Percentiles rank a stretch among this genome's conserved stretches.
Evolutionary conservation across 306 rosid species (phyloP).

Genomic region (Sphenostylis stenocarpa): DNA sequence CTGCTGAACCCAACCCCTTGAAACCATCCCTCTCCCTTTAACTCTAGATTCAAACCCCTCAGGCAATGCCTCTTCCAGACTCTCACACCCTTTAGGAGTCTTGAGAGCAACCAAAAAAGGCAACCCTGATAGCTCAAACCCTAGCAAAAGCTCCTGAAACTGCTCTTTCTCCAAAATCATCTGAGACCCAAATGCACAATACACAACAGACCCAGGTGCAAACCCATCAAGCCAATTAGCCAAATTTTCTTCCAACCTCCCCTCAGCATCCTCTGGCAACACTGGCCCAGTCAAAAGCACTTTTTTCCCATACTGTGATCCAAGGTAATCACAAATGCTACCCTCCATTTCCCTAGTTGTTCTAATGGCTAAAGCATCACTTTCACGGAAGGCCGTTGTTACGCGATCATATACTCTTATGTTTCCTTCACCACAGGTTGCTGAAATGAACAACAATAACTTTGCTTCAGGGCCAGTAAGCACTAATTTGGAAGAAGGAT

Average conservation of each 20-base stretch:
- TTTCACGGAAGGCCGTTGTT: constrained; percentile 14
- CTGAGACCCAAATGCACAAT: constrained; percentile 68
- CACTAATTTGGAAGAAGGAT: constrained; percentile 52
- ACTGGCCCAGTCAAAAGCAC: constrained; percentile 51
- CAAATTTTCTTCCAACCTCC: constrained; percentile 30
- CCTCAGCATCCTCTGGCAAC: constrained; percentile 11
- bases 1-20: constrained; percentile 68
- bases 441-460: constrained; percentile 26
- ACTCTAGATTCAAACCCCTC: constrained; percentile 60
- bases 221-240: constrained; percentile 44
- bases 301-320: constrained; percentile 25
- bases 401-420: constrained; percentile 39
- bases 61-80: constrained; percentile 53
- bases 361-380: constrained; percentile 53
- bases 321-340: constrained; percentile 44
- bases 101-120: constrained; percentile 58
- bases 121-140: constrained; percentile 48
- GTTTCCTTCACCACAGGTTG: constrained; percentile 46
- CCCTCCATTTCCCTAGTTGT: constrained; percentile 56
- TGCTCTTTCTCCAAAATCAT: constrained; percentile 41
- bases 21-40: constrained; percentile 46
- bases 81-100: constrained; percentile 43
- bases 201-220: constrained; percentile 34
- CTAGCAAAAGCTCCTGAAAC: constrained; percentile 57
- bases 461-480: constrained; percentile 41